Evolutionary conservation across 2,329 filamentous ascomycete species (phyloP), one percentile per base, ranked within the genome.

Genomic region (Chaetomium strumarium): DNA sequence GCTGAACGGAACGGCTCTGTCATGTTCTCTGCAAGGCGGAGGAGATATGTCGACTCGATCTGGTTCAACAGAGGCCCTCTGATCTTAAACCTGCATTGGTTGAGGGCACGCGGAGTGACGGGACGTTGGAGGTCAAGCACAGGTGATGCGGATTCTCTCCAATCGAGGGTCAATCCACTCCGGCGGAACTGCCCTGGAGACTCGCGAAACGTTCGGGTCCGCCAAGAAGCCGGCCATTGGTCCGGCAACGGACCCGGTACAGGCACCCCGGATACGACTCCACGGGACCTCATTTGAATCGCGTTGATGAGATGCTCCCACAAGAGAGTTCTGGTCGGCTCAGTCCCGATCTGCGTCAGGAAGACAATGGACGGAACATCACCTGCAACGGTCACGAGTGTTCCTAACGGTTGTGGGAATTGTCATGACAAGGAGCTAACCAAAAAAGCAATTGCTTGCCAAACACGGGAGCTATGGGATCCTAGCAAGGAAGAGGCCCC

Each of bases 221-320:
- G 54, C 54, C 54, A 53, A 52, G 46, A 16, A 17, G 9, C 33
- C n/a, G 10, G 33, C 29, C n/a, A 52, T 55, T 50, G 53, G 50
- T 6, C 50, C 50, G 49, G 49, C 33, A 40, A 30, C 9, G 20
- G 24, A 24, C 24, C 43, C 52, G 38, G 47, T 46, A 20, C 37
- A 47, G 42, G 42, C 30, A 20, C 46, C 36, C 40, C 24, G 36
- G 46, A 36, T 33, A 17, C 24, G 13, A 16, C 36, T 48, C 20
- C 38, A 44, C 33, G 46, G 45, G 44, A 10, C 29, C 20, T 53
- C 46, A 36, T 45, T 49, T 49, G 31, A 30, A 16, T 24, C n/a
- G 33, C 14, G 39, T 30, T 16, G 16, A 17, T 17, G n/a, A n/a
- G n/a, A 30, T 37, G 37, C n/a, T 16, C 20, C 5, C 38, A 40